Base-by-base conservation (phyloP, 371 early-diverging fungal genomes). In the Mucor velutinosus region DNA sequence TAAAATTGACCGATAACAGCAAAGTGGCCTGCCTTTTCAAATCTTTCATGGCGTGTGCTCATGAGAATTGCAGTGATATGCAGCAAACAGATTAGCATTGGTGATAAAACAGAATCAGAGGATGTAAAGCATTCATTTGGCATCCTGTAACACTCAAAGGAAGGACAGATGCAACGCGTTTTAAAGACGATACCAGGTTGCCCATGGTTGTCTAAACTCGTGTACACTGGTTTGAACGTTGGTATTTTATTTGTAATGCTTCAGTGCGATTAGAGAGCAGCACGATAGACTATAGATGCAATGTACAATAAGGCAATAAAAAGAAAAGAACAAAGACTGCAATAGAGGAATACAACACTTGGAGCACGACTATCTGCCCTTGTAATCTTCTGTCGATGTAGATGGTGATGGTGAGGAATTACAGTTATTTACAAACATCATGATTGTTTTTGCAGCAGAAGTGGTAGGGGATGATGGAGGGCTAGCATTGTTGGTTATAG, bases 371-470 rank as follows among this genome's bases (percentile, higher is more conserved):
- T 53, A 53, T 53, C 25, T 21, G 27, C 53, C 27, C 3, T 53
- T 25, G 23, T 25, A 23, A 15, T 45, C 19, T 45, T n/a, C 19
- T 45, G 37, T 37, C 37, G 45, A n/a, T 7, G 6, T 45, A 45
- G 45, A 45, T 27, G 47, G 23, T 23, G 37, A 25, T n/a, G 64
- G 37, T 8, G 37, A 19, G 23, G 35, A 37, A 12, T 59, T 35
- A 39, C 23, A n/a, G 45, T 60, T 60, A 30, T 59, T 66, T 32
- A 68, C 73, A 75, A 77, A 75, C 77, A 75, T 77, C 76, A 80
- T 75, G 56, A 80, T 80, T 5, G 77, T 74, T 43, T 75, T 73
- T 14, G 80, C 80, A 53, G 80, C 80, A 47, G 77, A 73, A 55
- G 80, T 77, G 6, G 67, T 67, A 35, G 80, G 80, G 7, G 80